Conservation (phyloP, 2,329 filamentous ascomycete genomes). For the Penicillium fuscoglaucum region DNA sequence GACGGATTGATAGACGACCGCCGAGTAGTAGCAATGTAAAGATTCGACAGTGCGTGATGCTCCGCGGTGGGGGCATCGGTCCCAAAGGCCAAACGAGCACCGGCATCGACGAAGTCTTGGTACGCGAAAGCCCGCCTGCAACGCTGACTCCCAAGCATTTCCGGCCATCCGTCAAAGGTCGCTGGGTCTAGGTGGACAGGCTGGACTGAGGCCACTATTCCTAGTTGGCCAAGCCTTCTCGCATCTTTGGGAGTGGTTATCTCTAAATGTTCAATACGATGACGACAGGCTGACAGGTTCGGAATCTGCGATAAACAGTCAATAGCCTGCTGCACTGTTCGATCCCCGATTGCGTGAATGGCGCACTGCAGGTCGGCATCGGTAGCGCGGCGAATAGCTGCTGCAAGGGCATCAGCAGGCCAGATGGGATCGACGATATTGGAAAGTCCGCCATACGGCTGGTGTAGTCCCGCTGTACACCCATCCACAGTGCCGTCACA, state of each 20-base stretch:
- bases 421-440: conserved; percentile 46
- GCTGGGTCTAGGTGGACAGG: conserved; percentile 45
- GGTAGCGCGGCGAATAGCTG: conserved; percentile 47
- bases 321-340: conserved; percentile 48
- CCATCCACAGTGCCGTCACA: conserved; percentile 54
- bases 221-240: conserved; percentile 45
- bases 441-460: conserved; percentile 43
- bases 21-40: conserved; percentile 53
- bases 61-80: conserved; percentile 53
- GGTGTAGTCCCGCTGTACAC: conserved; percentile 30
- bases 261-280: conserved; percentile 55
- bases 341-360: conserved; percentile 53
- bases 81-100: conserved; percentile 48
- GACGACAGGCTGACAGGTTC: conserved; percentile 37
- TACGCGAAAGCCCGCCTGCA: conserved; percentile 53
- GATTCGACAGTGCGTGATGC: conserved; percentile 46
- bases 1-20: conserved; percentile 45
- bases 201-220: conserved; percentile 46
- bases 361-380: conserved; percentile 50
- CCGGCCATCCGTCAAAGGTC: conserved; percentile 50
- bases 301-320: conserved; percentile 25
- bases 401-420: conserved; percentile 41
- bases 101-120: conserved; percentile 47
- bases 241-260: conserved; percentile 50
- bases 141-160: conserved; percentile 45